Evolutionary conservation across 1,284 basidiomycete species (phyloP).

Genomic region (Fomitopsis schrenkii): DNA sequence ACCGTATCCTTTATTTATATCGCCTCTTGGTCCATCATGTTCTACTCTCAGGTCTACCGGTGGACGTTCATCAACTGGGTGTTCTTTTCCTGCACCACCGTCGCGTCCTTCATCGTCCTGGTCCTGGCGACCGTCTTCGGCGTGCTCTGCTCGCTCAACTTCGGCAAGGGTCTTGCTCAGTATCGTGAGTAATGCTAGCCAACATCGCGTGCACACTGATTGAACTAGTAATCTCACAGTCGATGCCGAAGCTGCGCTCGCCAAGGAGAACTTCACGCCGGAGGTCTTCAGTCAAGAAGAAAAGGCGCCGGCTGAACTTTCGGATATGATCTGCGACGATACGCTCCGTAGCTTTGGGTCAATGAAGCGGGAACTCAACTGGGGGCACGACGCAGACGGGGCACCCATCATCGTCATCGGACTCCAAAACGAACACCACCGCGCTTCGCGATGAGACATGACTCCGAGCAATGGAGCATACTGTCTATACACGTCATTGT

Average conservation of each 20-base stretch:
- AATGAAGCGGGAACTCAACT: conserved; percentile 9
- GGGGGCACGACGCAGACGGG: conserved; percentile 17
- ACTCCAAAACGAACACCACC: neutral
- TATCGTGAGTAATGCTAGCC: conserved; percentile 32
- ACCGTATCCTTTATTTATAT: conserved; percentile 35
- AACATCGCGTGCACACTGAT: neutral
- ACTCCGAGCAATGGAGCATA: neutral
- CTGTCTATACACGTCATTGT: no score
- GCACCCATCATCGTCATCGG: conserved; percentile 23
- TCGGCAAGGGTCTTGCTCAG: conserved; percentile 47
- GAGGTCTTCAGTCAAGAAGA: conserved; percentile 39
- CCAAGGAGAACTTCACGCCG: conserved; percentile 39
- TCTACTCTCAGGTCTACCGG: conserved; percentile 47
- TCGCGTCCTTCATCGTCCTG: conserved; percentile 44
- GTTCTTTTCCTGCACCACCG: conserved; percentile 44
- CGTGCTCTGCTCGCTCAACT: conserved; percentile 44
- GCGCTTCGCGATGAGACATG: neutral
- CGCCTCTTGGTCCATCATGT: conserved; percentile 45
- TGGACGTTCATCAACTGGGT: conserved; percentile 57
- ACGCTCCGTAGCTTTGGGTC: neutral
- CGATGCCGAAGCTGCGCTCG: conserved; percentile 39
- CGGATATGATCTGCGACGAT: conserved; percentile 9
- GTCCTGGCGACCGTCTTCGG: conserved; percentile 41
- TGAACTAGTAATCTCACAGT: conserved; percentile 26
- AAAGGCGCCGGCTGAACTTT: conserved; percentile 11